Percentiles rank a stretch among this genome's conserved stretches.
Evolutionary conservation across 2,329 filamentous ascomycete genomes (phyloP).

Genomic region (Phialophora chinensis): DNA sequence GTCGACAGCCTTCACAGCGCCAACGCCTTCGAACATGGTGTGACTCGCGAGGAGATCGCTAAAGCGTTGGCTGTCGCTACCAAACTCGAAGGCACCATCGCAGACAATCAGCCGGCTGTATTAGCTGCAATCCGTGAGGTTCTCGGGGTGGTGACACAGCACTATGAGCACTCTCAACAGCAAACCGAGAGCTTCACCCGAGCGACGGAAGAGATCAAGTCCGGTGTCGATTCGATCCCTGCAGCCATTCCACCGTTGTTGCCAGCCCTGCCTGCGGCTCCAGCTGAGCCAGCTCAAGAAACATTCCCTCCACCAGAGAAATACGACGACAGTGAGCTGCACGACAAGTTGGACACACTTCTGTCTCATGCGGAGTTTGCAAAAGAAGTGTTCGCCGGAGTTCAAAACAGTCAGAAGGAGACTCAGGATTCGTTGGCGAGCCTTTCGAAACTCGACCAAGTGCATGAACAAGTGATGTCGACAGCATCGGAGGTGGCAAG

Average conservation of each 20-base stretch:
- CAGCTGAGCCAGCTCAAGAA: conserved; percentile 37
- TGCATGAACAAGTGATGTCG: conserved; percentile 83
- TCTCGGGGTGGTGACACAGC: conserved; percentile 78
- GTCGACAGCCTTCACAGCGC: conserved; percentile 75
- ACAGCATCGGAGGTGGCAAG: conserved; percentile 83
- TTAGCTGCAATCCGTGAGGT: conserved; percentile 85
- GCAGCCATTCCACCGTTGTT: conserved; percentile 63
- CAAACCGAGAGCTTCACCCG: conserved; percentile 87
- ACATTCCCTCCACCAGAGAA: conserved; percentile 46
- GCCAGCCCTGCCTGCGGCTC: conserved; percentile 54
- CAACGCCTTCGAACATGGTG: conserved; percentile 77
- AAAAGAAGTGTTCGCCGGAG: conserved; percentile 55
- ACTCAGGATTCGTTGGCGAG: conserved; percentile 74
- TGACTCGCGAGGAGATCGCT: conserved; percentile 80
- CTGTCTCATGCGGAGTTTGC: conserved; percentile 45
- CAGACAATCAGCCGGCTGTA: conserved; percentile 86
- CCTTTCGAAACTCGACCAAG: conserved; percentile 82
- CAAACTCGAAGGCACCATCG: conserved; percentile 76
- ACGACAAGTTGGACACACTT: conserved; percentile 62
- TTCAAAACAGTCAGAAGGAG: conserved; percentile 68
- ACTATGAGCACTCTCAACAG: conserved; percentile 88
- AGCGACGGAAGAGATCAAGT: conserved; percentile 66
- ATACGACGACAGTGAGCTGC: conserved; percentile 67
- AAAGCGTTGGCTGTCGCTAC: conserved; percentile 75
- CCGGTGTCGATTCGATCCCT: conserved; percentile 58